Conservation (phyloP, 495 filamentous ascomycete species). For the Podospora didyma region DNA sequence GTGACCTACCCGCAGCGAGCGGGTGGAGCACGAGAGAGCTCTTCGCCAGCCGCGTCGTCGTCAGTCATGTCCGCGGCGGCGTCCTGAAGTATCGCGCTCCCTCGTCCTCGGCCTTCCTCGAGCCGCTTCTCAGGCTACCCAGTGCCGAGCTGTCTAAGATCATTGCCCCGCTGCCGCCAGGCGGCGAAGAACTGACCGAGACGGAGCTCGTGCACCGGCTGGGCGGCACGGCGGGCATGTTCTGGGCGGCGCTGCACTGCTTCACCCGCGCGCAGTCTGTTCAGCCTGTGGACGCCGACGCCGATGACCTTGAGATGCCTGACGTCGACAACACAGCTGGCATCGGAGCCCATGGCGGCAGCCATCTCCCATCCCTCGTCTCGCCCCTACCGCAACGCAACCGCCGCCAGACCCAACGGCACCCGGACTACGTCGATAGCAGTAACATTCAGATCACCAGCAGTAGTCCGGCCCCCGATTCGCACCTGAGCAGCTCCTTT, state of each 20-base stretch:
- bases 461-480: constrained; percentile 2
- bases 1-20: background rate
- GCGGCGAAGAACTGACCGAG: constrained; percentile 3
- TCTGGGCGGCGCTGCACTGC: constrained; percentile 5
- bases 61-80: constrained; percentile 2
- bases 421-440: constrained; percentile 4
- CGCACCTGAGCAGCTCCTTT: constrained; percentile 5
- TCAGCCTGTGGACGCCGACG: background rate
- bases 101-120: constrained; percentile 1
- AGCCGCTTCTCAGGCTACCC: background rate
- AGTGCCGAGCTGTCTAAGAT: constrained; percentile 7
- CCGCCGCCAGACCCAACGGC: constrained; percentile 6
- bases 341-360: too few species aligned
- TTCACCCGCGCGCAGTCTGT: background rate
- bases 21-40: constrained; percentile 1
- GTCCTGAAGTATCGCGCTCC: constrained; percentile 1
- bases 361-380: too few species aligned
- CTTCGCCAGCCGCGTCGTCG: constrained; percentile 3
- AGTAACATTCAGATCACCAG: constrained; percentile 4
- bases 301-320: constrained; percentile 1
- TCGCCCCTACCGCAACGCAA: constrained; percentile 1
- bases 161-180: constrained; percentile 1
- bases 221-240: constrained; percentile 7
- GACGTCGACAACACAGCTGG: constrained; percentile 1
- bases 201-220: constrained; percentile 6